Evolutionary conservation across 371 early-diverging fungal species (phyloP), one percentile per base, ranked within the genome.

Genomic region (Entomophthora muscae): DNA sequence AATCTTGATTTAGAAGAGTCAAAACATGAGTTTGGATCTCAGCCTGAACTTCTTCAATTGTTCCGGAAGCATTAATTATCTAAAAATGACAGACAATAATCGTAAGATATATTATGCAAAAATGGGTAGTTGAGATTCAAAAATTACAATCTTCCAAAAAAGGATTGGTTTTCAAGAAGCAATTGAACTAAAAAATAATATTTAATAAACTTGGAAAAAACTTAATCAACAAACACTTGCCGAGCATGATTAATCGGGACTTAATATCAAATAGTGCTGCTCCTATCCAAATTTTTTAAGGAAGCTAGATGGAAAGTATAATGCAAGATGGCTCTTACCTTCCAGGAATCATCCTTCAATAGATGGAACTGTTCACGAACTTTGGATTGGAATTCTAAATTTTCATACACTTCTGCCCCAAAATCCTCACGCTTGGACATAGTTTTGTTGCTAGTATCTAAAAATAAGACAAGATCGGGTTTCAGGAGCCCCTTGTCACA

Each of bases 401-500:
- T 85, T 75, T 99, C 99, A 69, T 97, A 98, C 1, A 93, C 73
- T 72, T 99, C 99, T 10, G 81, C 81, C 21, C 99, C 99, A 78
- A 85, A 99, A 1, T 88, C 96, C 5, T 79, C 84, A 30, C 99
- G 76, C 58, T 78, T 75, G 32, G 80, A 79, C 0, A 91, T 88
- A 24, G 79, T 83, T 26, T 85, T 76, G 5, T 87, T 80, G 1
- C 82, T 71, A n/a, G 94, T 74, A 69, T 98, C 97, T 67, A 99
- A 66, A 67, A 90, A 99, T 33, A 98, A 70, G 10, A 92, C 87
- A 12, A 90, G 32, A 71, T 95, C 93, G 2, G 99, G 99, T 22
- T 73, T 73, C 3, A 90, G 67, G 26, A 99, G 76, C 0, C 98
- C 95, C 23, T 78, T 73, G 66, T 99, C 99, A 1, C 89, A 83